Evolutionary conservation across 805 yeast species (phyloP), one percentile per base, ranked within the genome.

Genomic region (Cyberlindnera mrakii): DNA sequence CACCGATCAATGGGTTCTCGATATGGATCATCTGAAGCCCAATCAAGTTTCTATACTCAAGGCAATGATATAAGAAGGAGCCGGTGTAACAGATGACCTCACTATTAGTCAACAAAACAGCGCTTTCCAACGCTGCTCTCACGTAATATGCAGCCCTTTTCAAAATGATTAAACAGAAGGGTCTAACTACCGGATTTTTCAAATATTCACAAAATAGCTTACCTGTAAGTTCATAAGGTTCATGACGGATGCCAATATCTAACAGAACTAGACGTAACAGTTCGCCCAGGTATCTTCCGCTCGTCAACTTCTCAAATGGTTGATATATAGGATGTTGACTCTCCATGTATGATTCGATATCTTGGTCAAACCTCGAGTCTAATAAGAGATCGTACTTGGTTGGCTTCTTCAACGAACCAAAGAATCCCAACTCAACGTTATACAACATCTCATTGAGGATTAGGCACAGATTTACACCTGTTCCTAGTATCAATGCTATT

Each of bases 401-500:
- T 9, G 71, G 55, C 18, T 63, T 50, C 3, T 47, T 48, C 48
- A 66, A 49, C 5, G 64, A 58, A 4, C 82, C 83, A 56, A 78
- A 78, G 39, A 76, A 68, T 3, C 82, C 76, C 27, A 77, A 53
- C 49, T 79, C 85, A n/a, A 74, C 61, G 57, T 79, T 79, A 37
- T 69, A 48, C 18, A 77, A 57, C 2, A 47, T 39, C 9, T 57
- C 48, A 7, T 50, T 51, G 29, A 63, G 58, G 23, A 16, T 65
- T 52, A 63, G 77, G 65, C 61, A 77, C 30, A 77, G 58, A 51
- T 82, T 82, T 41, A 77, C 59, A 1, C 90, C 90, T 3, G 90
- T 82, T 1, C 90, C 89, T 40, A 82, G 59, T 3, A 82, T 84
- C 50, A 82, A 50, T 0, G 85, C 83, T 36, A 81, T 51, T 6